Evolutionary conservation across 176 grass and related monocot genomes (phyloP), one percentile per base, ranked within the genome.

Genomic region (Bolboschoenus planiculmis): DNA sequence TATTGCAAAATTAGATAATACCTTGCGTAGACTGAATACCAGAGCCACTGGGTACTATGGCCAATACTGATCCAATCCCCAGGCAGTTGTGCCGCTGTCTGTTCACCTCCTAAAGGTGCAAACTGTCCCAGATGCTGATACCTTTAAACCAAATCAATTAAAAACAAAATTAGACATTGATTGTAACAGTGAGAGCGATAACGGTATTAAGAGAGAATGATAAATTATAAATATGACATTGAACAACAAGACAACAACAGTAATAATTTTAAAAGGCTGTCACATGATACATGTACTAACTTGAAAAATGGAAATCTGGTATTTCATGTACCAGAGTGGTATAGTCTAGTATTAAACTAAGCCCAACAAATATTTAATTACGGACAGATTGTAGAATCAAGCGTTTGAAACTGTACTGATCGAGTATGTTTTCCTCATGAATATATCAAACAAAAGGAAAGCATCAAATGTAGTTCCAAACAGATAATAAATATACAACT

Each of bases 51-150:
- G 51, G 37, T 23, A 83, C 95, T 98, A 34, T 89, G 92, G 55
- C 95, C 95, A 82, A 97, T 95, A 82, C 89, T 94, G 81, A 97
- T 88, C 95, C 95, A 97, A 87, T 97, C 95, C 53, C 95, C 90
- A 0, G 95, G 92, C 33, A 97, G 87, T 79, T 97, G 88, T 83
- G 95, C 95, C 14, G 92, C 95, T 16, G 95, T 94, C 86, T 97
- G 92, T 85, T 97, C 95, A 18, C 92, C 95, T 80, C 95, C 95
- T 84, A 94, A 83, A 46, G 95, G 92, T 40, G 95, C 95, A 85
- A 97, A 97, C 84, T 97, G 92, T 56, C 95, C 92, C 10, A 97
- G 85, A 91, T 97, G 95, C 81, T 87, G 91, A 37, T 94, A 97
- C 79, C 95, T 97, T 78, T 13, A 83, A 63, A 36, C 56, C 1